phyloP scores from a whole-genome alignment of 768 basidiomycete genomes.

The Serendipita indica region DNA sequence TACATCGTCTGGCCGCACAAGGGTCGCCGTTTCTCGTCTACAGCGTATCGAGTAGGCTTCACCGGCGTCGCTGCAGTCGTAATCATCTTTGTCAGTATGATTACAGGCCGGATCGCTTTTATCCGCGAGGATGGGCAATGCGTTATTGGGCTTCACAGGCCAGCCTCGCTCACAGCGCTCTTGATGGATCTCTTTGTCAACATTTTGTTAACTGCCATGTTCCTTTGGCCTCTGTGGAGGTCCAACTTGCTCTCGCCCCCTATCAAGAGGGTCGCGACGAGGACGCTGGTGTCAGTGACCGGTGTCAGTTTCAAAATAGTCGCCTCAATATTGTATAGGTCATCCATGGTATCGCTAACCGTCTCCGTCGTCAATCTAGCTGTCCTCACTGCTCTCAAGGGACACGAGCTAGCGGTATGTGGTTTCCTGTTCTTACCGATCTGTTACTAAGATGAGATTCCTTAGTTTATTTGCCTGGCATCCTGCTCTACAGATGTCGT shows the following conservation, averaged over 20 bases:
- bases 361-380: slow-evolving; percentile 36
- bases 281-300: slow-evolving; percentile 29
- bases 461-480: neutral
- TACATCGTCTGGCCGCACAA: slow-evolving; percentile 16
- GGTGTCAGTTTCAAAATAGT: neutral
- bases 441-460: neutral
- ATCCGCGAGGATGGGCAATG: slow-evolving; percentile 28
- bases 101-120: slow-evolving; percentile 26
- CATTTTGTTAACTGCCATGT: slow-evolving; percentile 20
- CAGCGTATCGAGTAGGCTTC: slow-evolving; percentile 29
- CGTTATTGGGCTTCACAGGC: slow-evolving; percentile 32
- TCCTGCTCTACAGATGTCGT: slow-evolving; percentile 3
- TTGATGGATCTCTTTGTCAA: slow-evolving; percentile 24
- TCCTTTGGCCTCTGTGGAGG: slow-evolving; percentile 33
- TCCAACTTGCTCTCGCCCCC: slow-evolving; percentile 22
- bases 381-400: slow-evolving; percentile 31
- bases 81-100: slow-evolving; percentile 27
- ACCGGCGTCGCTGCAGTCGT: slow-evolving; percentile 25
- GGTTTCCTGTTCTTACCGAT: neutral
- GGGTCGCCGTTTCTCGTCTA: slow-evolving; percentile 25
- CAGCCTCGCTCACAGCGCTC: slow-evolving; percentile 18
- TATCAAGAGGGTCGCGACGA: slow-evolving; percentile 27
- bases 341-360: slow-evolving; percentile 31
- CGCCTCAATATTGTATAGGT: slow-evolving; percentile 20
- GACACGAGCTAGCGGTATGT: slow-evolving; percentile 27